Base-by-base conservation (phyloP, 2,329 filamentous ascomycete genomes). In the Sporothrix pallida region DNA sequence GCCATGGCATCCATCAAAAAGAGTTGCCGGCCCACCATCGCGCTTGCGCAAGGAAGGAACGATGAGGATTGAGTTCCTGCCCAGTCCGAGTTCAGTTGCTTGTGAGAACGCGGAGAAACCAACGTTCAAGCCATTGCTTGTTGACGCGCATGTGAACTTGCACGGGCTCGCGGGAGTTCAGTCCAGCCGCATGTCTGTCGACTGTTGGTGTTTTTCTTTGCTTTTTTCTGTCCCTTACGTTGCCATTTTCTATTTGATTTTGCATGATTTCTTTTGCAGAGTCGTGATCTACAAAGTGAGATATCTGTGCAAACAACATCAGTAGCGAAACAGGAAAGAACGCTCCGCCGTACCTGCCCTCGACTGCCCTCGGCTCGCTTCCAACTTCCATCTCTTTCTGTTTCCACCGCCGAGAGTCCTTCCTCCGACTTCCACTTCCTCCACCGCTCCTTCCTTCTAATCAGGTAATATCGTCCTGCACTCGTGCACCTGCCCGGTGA, bases 21-120 rank as follows among this genome's bases (percentile, higher is more conserved):
- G 26, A 63, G n/a, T 63, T 37, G n/a, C 15, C 17, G 60, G 46
- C 60, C 60, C 37, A 23, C 60, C 31, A 44, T 9, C 37, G 37
- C 60, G 26, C 58, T 65, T 65, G 62, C 37, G 62, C 62, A 65
- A 44, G 42, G 62, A 65, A 46, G 37, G 42, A 65, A 13, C 58
- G 58, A 58, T 31, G 20, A 13, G 23, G 26, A 26, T 31, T 58
- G 56, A 20, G 15, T 31, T 37, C 23, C 23, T 17, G n/a, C 15
- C 13, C 15, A 3, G 48, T 17, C 6, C 5, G 54, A 10, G 12
- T 46, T 23, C n/a, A 10, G 12, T 46, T 23, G 5, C 9, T 63
- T 42, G 15, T 68, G 44, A 46, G 23, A 37, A 44, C 31, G 20
- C 8, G 3, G 60, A 63, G 60, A 63, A 20, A 13, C 15, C 31